These are phyloP conservation scores for Cyclotella cryptica DNA, from an alignment of 108 stramenopile species.

Conservation along the genomic window DNA sequence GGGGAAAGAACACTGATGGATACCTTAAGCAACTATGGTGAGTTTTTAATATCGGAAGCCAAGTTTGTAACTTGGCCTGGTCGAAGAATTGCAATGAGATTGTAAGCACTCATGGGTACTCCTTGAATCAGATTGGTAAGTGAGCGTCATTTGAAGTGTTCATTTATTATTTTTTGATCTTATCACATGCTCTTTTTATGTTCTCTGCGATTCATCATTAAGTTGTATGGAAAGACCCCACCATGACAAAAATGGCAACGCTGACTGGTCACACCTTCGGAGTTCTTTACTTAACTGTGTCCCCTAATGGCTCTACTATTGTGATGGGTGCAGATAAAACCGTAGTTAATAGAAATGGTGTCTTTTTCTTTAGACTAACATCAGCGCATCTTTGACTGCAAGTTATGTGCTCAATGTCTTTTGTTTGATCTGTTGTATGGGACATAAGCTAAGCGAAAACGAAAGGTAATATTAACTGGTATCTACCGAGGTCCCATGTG, in stretches of 20 bases:
- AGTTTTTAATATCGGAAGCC: conserved; percentile 98
- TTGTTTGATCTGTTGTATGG: too few species aligned
- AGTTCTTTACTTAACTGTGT: conserved; percentile 96
- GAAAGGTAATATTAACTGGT: too few species aligned
- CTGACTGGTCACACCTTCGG: conserved; percentile 97
- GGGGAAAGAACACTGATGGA: too few species aligned
- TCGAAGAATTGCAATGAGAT: conserved; percentile 97
- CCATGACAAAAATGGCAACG: conserved; percentile 95
- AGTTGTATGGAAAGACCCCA: conserved; percentile 81
- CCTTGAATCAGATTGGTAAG: conserved; percentile 90
- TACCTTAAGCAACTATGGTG: too few species aligned
- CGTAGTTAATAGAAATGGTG: conserved; percentile 55
- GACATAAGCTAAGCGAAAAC: too few species aligned
- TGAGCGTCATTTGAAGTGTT: conserved; percentile 34
- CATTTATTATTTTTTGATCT: background rate
- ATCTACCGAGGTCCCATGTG: too few species aligned
- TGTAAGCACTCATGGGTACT: conserved; percentile 99
- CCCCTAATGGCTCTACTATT: conserved; percentile 96
- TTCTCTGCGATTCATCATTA: conserved; percentile 39
- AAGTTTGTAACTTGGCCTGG: conserved; percentile 99
- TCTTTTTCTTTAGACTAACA: background rate
- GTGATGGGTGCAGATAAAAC: conserved; percentile 99
- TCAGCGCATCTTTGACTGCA: background rate
- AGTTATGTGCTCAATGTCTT: too few species aligned
- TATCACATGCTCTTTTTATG: background rate